Base-by-base conservation (phyloP, 2,329 filamentous ascomycete genomes). In the Cadophora sp. region DNA sequence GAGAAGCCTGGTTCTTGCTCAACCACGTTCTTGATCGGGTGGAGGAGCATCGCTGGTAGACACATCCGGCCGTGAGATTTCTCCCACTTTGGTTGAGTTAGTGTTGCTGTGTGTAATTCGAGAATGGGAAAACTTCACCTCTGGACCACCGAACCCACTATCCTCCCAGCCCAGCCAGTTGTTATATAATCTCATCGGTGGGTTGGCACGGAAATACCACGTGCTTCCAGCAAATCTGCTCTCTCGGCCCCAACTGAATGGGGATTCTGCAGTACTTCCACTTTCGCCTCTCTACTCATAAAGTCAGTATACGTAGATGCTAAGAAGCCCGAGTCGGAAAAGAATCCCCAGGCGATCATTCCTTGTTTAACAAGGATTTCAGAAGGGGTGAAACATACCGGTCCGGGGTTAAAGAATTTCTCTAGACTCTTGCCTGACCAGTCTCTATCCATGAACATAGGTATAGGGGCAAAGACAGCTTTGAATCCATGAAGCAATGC, bases 401-500 rank as follows among this genome's bases (percentile, higher is more conserved):
- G 81, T 0, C 87, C 87, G 9, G 85, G 84, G 69, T 90, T 89
- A 79, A 89, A 89, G 83, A 84, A 89, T 69, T 82, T 83, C 34
- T 83, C 83, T 31, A 89, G 77, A 68, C 84, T 84, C 34, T 81
- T 78, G 1, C 84, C 82, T 34, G 81, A 80, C 91, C 91, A 94
- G 61, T 91, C 86, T 69, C 91, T 87, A 79, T 95, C 92, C 75
- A 93, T 92, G 79, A 89, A 94, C 58, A 94, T 87, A 1, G 92
- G 92, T 78, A 94, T 92, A 12, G 92, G 92, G 12, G 89, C 91
- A 75, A 90, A 92, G 4, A 93, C 90, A 4, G 91, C 89, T 80
- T 95, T 95, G 60, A 94, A 83, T 6, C 92, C 92, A 77, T 96
- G 91, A 70, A 93, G 87, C 22, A 95, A 83, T 0, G 91, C 88